Evolutionary conservation across 192 early-diverging fungal species (phyloP), one percentile per base, ranked within the genome.

Genomic region (Podochytrium sp.): DNA sequence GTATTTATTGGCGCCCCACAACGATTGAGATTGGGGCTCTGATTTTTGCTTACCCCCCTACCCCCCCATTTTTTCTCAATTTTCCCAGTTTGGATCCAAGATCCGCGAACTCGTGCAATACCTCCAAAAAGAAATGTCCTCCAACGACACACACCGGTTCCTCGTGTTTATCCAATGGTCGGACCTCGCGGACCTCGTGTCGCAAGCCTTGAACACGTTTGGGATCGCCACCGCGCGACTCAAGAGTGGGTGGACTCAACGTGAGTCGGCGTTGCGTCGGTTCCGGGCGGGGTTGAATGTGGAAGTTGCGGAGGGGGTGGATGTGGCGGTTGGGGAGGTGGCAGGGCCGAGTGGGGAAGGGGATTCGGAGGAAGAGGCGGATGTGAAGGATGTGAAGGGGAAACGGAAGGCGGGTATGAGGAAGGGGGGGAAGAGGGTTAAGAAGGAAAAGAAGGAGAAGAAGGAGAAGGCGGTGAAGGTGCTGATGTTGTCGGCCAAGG

Each of bases 401-500:
- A 57, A 57, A 3, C 55, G 55, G 30, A 57, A 57, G 29, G n/a
- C n/a, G 2, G 1, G n/a, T 29, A 2, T 29, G 2, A 57, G 55
- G 29, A 57, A 29, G 43, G n/a, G 12, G 10, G 43, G n/a, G 43
- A 65, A 65, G 25, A 53, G 14, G 50, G 40, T 27, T 43, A 43
- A 20, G 18, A 20, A 53, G 55, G 55, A 3, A 62, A 38, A 18
- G 60, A 39, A 62, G 38, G 30, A 38, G 16, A n/a, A n/a, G 32
- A 39, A 62, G 27, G 6, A 38, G 16, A 65, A 41, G 42, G 27
- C 41, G 20, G 52, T 66, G 41, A 74, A 51, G 47, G 73, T 74
- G 5, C 35, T 74, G 20, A 74, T 74, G 35, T 38, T 74, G 4
- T 74, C 73, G 1, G 73, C 73, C 51, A 74, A 55, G 30, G 73